Evolutionary conservation across 345 rosid species (phyloP).

Genomic region (Conringia planisiliqua): DNA sequence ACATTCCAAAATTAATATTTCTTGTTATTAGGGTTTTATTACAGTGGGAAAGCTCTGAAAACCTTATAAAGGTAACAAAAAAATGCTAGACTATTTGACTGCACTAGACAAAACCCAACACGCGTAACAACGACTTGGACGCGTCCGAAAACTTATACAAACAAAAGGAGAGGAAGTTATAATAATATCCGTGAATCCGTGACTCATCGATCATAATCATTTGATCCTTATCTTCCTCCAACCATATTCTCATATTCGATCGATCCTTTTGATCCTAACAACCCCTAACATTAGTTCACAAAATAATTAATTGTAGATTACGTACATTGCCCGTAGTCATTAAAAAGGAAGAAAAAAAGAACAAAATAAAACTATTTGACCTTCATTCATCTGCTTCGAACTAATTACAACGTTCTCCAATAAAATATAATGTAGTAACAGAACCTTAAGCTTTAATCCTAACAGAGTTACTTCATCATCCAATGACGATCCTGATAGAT

Average conservation of each 20-base stretch:
- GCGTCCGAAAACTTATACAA: not conserved
- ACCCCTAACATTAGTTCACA: not conserved
- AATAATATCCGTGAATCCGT: not conserved
- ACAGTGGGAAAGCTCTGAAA: not conserved
- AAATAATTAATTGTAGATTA: not conserved
- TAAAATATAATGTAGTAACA: not conserved
- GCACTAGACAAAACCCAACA: not conserved
- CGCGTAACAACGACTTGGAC: not conserved
- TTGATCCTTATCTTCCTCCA: not conserved
- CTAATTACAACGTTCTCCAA: not conserved
- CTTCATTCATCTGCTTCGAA: not conserved
- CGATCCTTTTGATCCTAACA: not conserved
- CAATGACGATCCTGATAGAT: not conserved
- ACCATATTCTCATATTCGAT: not conserved
- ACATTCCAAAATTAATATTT: not conserved
- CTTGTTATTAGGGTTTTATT: not conserved
- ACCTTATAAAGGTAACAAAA: not conserved
- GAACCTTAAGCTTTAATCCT: not conserved
- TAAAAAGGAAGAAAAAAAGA: no score
- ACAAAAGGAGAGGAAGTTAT: not conserved
- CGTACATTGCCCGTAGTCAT: not conserved
- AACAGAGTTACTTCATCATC: not conserved
- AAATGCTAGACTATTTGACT: not conserved
- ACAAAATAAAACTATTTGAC: not conserved
- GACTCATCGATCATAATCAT: conserved; percentile 6